Evolutionary conservation across 2,329 filamentous ascomycete species (phyloP), one percentile per base, ranked within the genome.

Genomic region (Phialemoniopsis sp.): DNA sequence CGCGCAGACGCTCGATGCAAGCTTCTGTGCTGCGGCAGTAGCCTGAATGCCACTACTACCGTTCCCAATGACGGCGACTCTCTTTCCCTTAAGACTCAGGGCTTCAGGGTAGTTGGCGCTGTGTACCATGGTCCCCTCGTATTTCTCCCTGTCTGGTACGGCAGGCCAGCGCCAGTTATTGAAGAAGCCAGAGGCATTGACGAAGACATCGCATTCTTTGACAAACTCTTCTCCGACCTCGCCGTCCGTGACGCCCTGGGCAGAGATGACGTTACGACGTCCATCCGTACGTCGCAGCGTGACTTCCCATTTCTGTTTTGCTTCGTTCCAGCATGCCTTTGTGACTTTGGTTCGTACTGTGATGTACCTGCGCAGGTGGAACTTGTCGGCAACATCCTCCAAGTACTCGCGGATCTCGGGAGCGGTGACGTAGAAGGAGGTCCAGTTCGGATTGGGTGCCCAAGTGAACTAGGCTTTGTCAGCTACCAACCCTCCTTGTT

Each of bases 311-410:
- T 60, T 47, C 3, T 62, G 60, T 10, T 51, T 52, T 3, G 52
- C 44, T 42, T 70, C 68, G 38, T 70, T 55, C 72, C 71, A 76
- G 1, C 41, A 47, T 4, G 58, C 64, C 40, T 60, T 62, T 26
- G 64, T 52, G 1, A 73, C 67, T 38, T 62, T 58, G 13, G 62
- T 64, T 40, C 63, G 58, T 18, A 72, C 59, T 41, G 63, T 61
- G 34, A 74, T 58, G 42, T 69, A 68, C 35, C 63, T 60, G 28
- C 65, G 52, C 5, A 64, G 55, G 8, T 52, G 48, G 46, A 59
- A 53, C 40, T 55, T 52, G 33, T 44, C 42, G 7, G 55, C 53
- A 16, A 58, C 49, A 15, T 55, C 53, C 39, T 63, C 52, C 29
- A 63, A 55, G 40, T 63, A 64, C 14, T 37, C 16, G 15, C 32